Conservation (phyloP, 73 alveolate species). For the Uronychia setigera region DNA sequence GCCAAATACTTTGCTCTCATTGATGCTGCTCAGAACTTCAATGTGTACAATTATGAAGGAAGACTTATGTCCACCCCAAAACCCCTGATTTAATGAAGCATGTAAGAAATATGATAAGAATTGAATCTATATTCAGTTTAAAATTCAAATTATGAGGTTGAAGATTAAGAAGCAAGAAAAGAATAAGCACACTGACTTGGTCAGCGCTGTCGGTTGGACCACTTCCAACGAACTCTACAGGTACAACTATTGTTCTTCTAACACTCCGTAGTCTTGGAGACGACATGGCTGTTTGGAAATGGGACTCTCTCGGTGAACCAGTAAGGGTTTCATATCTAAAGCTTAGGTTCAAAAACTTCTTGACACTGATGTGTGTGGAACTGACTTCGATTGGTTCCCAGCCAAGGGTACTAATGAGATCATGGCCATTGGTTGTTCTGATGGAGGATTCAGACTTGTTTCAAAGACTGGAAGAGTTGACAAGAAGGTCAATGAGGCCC, state of each 20-base stretch:
- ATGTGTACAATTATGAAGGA: constrained; percentile 97
- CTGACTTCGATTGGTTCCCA: constrained; percentile 88
- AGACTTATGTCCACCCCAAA: constrained; percentile 89
- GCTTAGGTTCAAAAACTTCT: constrained; percentile 58
- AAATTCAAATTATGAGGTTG: constrained; percentile 86
- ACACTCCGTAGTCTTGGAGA: constrained; percentile 72
- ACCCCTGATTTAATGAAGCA: constrained; percentile 10
- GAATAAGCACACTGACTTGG: constrained; percentile 84
- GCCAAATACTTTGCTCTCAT: constrained; percentile 95
- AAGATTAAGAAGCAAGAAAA: constrained; percentile 88
- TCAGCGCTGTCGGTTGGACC: constrained; percentile 92
- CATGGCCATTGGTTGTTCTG: constrained; percentile 94
- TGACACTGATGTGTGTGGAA: constrained; percentile 81
- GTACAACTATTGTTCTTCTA: neutral
- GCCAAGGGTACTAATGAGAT: constrained; percentile 81
- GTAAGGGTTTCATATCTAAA: constrained; percentile 7
- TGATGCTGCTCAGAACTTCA: constrained; percentile 92
- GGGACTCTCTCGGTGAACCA: constrained; percentile 95
- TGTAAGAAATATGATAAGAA: constrained; percentile 17
- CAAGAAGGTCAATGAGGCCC: constrained; percentile 91
- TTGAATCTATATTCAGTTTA: constrained; percentile 10
- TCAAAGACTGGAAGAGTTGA: constrained; percentile 92
- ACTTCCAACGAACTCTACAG: constrained; percentile 84
- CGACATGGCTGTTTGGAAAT: constrained; percentile 85
- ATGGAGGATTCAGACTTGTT: constrained; percentile 84